phyloP scores from a whole-genome alignment of 176 grass and related monocot species.

The Oryza brachyantha region DNA sequence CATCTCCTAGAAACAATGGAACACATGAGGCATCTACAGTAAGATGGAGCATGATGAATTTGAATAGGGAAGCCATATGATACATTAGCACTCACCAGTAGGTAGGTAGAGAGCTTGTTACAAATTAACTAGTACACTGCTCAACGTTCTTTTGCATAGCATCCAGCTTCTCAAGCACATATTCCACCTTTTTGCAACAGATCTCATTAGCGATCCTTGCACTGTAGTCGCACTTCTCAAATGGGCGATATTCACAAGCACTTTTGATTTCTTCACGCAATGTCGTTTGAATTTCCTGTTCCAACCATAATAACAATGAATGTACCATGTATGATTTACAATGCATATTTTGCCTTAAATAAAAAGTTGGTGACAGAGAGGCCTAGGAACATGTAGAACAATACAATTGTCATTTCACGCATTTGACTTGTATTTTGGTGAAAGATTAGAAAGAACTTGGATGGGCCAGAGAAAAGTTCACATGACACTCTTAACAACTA shows the following conservation, averaged over 20 bases:
- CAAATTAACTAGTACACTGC: conserved; percentile 24
- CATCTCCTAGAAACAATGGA: background rate
- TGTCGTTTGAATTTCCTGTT: conserved; percentile 84
- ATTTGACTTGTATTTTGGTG: background rate
- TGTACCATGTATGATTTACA: background rate
- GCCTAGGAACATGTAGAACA: background rate
- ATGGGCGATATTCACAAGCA: conserved; percentile 79
- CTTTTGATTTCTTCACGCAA: conserved; percentile 88
- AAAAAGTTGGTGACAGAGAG: background rate
- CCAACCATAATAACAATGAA: conserved; percentile 8
- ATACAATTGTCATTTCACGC: background rate
- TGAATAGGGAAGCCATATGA: background rate
- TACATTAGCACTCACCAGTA: conserved; percentile 5
- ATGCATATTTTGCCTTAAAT: background rate
- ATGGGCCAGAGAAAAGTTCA: background rate
- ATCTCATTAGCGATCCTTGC: conserved; percentile 93
- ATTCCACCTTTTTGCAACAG: conserved; percentile 79
- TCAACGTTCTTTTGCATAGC: conserved; percentile 68
- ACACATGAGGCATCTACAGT: background rate
- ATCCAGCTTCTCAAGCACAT: conserved; percentile 74
- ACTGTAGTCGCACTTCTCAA: conserved; percentile 92
- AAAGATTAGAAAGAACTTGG: background rate
- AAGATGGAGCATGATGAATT: background rate
- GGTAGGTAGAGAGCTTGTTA: background rate
- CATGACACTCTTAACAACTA: background rate